phyloP scores from a whole-genome alignment of 164 flowering plant genomes.

The Chimonanthus praecox region DNA sequence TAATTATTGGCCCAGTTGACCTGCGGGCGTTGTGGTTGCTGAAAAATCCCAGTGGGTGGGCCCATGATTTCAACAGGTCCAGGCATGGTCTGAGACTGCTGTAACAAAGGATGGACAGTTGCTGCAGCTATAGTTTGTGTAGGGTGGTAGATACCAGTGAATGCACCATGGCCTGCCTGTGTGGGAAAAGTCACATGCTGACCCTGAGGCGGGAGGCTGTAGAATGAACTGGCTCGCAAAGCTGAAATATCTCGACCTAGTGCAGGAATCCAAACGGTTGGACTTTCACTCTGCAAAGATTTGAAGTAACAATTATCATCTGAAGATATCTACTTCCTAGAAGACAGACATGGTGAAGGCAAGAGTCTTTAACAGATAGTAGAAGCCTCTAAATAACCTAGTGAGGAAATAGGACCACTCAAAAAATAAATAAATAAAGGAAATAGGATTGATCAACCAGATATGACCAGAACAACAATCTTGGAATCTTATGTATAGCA shows the following conservation, averaged over 20 bases:
- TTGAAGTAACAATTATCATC: neutral
- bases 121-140: conserved; percentile 59
- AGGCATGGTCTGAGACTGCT: conserved; percentile 76
- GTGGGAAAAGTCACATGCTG: conserved; percentile 75
- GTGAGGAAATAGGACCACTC: too few species aligned
- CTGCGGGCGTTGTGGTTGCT: conserved; percentile 78
- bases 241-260: conserved; percentile 65
- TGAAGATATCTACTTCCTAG: too few species aligned
- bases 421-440: too few species aligned
- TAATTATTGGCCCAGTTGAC: conserved; percentile 82
- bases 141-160: conserved; percentile 71
- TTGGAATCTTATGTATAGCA: too few species aligned
- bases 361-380: too few species aligned
- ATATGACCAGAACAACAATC: too few species aligned
- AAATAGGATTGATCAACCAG: too few species aligned
- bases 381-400: too few species aligned
- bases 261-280: conserved; percentile 69
- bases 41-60: conserved; percentile 60
- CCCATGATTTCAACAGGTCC: conserved; percentile 73
- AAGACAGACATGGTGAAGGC: too few species aligned
- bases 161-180: conserved; percentile 65
- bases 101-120: conserved; percentile 63
- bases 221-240: conserved; percentile 66
- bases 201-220: conserved; percentile 77
- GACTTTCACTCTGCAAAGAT: conserved; percentile 71